Evolutionary conservation across 2,329 filamentous ascomycete species (phyloP), one percentile per base, ranked within the genome.

Genomic region (Mycosphaerelloides madeirae): DNA sequence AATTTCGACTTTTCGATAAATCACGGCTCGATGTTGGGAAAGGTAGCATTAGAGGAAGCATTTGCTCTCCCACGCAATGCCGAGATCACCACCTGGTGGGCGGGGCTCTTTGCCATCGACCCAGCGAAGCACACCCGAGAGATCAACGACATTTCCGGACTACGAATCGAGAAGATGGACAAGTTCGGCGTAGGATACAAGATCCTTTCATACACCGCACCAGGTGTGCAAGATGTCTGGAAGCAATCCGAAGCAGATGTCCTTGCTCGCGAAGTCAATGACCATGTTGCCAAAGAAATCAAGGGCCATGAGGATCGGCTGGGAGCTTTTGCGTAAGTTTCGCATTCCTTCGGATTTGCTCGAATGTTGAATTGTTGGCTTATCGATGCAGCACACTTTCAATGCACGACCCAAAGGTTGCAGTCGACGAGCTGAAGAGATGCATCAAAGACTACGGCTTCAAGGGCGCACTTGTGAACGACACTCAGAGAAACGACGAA

Each of bases 11-110:
- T n/a, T n/a, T n/a, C n/a, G n/a, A n/a, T n/a, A 18, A 15, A n/a
- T 25, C 22, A 25, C 5, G 9, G 22, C 22, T 5, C 22, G 9
- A 81, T 81, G 77, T 64, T 73, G 11, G 79, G 80, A 48, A 83
- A 83, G 51, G 71, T 83, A 46, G 75, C 76, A 11, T 68, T 83
- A 16, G 79, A 83, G 60, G 79, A 83, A 64, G 78, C 78, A 12
- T 82, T 81, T 50, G 75, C 74, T 48, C 69, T 81, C 6, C 78
- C 80, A 34, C 72, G 78, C 28, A 71, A 81, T 49, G 68, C 74
- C 35, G 76, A 81, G 50, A 76, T 75, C 61, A 79, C 76, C 4
- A 67, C 68, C 54, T 81, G 78, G 77, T 81, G 78, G 78, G 80
- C 79, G 1, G 65, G 68, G 3, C 62, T 83, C 16, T 83, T 82